Base-by-base conservation (phyloP, 2,329 filamentous ascomycete genomes). In the Phaeomoniella chlamydospora region DNA sequence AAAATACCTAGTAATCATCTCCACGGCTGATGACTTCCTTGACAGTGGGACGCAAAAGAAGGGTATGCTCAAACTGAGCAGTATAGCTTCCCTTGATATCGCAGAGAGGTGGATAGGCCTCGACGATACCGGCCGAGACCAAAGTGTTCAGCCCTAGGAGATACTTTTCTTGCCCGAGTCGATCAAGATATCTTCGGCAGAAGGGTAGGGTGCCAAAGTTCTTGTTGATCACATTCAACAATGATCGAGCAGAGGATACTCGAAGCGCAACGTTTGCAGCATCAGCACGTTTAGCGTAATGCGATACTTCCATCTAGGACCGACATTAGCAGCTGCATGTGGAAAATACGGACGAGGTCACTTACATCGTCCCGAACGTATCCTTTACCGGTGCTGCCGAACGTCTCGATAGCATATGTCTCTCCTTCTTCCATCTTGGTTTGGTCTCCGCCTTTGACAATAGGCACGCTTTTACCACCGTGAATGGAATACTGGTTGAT, bases 341-440 rank as follows among this genome's bases (percentile, higher is more conserved):
- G n/a, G 14, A 31, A 4, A 26, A 5, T 19, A 16, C n/a, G 22
- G 9, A 26, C 11, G 15, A 11, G 15, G 14, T 18, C 19, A 57
- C 70, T 55, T 60, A 85, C 80, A 59, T 94, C 84, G 52, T 94
- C 86, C 45, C 75, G 67, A 38, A 94, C 83, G 52, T 83, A 81
- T 45, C 86, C 87, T 54, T 84, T 87, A 44, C 87, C 88, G 15
- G 87, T 94, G 55, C 80, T 90, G 41, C 87, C 88, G 57, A 94
- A 94, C 0, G 87, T 94, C 65, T 94, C 87, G 48, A 94, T 93
- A 44, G 87, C 87, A 57, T 92, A 96, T 13, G 86, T 78, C 53
- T 96, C 87, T 30, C 86, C 86, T 61, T 94, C 88, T 62, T 94
- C 87, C 88, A 96, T 96, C 70, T 93, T 94, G 36, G 85, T 92